Conservation (phyloP, 2,329 filamentous ascomycete genomes). For the Raffaelea arxii region DNA sequence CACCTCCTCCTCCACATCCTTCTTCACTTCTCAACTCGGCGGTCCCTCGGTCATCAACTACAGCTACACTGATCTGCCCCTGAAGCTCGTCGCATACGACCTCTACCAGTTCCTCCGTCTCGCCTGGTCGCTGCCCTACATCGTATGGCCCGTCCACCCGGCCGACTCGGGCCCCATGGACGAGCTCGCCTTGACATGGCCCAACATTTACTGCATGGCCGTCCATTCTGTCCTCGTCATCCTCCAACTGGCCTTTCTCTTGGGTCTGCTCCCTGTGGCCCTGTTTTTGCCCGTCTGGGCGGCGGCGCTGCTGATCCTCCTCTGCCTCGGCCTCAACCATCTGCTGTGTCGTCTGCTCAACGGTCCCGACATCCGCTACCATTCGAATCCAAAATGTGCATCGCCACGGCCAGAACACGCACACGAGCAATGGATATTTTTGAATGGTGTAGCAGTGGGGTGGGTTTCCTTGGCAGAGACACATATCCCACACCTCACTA, state of each 20-base stretch:
- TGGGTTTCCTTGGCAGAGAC: slow-evolving; percentile 22
- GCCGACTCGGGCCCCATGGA: slow-evolving; percentile 44
- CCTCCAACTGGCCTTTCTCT: slow-evolving; percentile 50
- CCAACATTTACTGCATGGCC: slow-evolving; percentile 46
- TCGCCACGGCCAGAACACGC: slow-evolving; percentile 37
- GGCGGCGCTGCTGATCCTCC: slow-evolving; percentile 25
- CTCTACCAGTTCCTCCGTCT: slow-evolving; percentile 46
- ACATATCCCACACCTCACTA: background rate
- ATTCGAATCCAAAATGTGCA: slow-evolving; percentile 44
- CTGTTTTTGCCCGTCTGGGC: slow-evolving; percentile 40
- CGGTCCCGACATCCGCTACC: slow-evolving; percentile 40
- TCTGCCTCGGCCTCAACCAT: slow-evolving; percentile 41
- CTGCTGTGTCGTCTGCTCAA: slow-evolving; percentile 44
- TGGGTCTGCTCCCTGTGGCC: slow-evolving; percentile 46
- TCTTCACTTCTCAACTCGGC: slow-evolving; percentile 50
- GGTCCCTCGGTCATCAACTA: slow-evolving; percentile 49
- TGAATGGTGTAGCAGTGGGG: slow-evolving; percentile 63
- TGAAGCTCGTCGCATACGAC: slow-evolving; percentile 40
- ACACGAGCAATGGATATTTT: slow-evolving; percentile 68
- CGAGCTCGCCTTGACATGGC: slow-evolving; percentile 50
- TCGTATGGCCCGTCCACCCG: slow-evolving; percentile 49
- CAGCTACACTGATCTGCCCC: slow-evolving; percentile 48
- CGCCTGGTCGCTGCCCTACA: slow-evolving; percentile 46
- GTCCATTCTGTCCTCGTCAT: slow-evolving; percentile 50
- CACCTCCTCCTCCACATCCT: slow-evolving; percentile 21